phyloP scores from a whole-genome alignment of 371 early-diverging fungal species.

The Smittium culicis region DNA sequence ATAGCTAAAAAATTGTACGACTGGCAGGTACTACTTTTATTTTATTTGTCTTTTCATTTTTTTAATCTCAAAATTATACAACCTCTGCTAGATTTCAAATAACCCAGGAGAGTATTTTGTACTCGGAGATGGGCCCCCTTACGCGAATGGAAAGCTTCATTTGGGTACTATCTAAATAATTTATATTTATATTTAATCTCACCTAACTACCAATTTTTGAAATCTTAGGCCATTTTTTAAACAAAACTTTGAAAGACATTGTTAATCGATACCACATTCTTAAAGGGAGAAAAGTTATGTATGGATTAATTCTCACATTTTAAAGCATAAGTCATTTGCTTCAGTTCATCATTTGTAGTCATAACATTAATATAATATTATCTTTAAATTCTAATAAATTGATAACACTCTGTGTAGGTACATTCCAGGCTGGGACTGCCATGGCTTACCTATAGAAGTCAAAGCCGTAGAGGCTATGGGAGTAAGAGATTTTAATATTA shows the following conservation, averaged over 20 bases:
- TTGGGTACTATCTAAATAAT: conserved; percentile 31
- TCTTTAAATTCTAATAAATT: too few relatives aligned
- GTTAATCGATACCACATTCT: conserved; percentile 75
- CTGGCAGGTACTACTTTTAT: conserved; percentile 42
- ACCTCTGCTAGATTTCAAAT: conserved; percentile 23
- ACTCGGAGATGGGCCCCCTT: conserved; percentile 96
- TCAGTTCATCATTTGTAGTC: background rate
- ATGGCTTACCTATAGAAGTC: conserved; percentile 91
- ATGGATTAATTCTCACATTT: conserved; percentile 1
- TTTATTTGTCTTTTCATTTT: too few relatives aligned
- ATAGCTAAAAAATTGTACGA: conserved; percentile 53
- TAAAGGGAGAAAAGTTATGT: conserved; percentile 68
- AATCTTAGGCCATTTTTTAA: conserved; percentile 64
- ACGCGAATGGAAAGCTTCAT: conserved; percentile 89
- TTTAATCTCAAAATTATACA: too few relatives aligned
- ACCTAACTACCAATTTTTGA: background rate
- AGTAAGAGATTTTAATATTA: conserved; percentile 19
- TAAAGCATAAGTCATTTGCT: background rate
- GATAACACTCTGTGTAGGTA: too few relatives aligned
- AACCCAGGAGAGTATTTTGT: conserved; percentile 52
- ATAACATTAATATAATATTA: background rate
- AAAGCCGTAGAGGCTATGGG: conserved; percentile 63
- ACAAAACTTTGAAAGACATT: conserved; percentile 89
- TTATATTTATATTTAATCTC: background rate
- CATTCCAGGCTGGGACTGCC: conserved; percentile 94